phyloP scores from a whole-genome alignment of 169 alveolate species.

The Babesia ovata region DNA sequence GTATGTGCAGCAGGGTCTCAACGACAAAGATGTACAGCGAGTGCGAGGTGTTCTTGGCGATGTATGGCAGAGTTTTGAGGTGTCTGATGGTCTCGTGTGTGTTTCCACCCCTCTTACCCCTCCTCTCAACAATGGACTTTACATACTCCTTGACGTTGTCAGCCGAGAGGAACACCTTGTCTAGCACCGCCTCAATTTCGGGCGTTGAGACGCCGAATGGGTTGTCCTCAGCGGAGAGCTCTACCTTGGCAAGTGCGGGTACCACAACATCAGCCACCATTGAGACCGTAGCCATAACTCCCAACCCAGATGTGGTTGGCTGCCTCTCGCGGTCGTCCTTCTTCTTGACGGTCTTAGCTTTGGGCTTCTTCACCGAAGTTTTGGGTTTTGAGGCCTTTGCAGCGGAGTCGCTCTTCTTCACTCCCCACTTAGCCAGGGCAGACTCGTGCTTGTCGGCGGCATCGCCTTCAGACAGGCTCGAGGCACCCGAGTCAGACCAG shows the following conservation, averaged over 20 bases:
- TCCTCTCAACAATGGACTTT: slow-evolving; percentile 83
- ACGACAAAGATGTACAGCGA: slow-evolving; percentile 84
- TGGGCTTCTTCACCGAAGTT: slow-evolving; percentile 60
- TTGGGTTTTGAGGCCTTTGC: slow-evolving; percentile 54
- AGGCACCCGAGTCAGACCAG: slow-evolving; percentile 84
- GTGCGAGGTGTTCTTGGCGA: slow-evolving; percentile 80
- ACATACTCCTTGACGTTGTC: slow-evolving; percentile 81
- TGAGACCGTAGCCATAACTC: slow-evolving; percentile 34
- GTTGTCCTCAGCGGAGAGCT: slow-evolving; percentile 58
- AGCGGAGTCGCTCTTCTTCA: slow-evolving; percentile 73
- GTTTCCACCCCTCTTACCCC: slow-evolving; percentile 89
- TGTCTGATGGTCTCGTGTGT: slow-evolving; percentile 84
- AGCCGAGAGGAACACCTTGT: slow-evolving; percentile 76
- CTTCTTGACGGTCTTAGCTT: slow-evolving; percentile 72
- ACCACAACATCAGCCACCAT: slow-evolving; percentile 67
- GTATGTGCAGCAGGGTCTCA: slow-evolving; percentile 84
- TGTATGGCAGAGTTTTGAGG: slow-evolving; percentile 81
- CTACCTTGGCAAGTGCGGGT: slow-evolving; percentile 23
- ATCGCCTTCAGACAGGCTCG: slow-evolving; percentile 62
- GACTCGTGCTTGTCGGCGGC: slow-evolving; percentile 81
- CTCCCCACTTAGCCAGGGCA: slow-evolving; percentile 87
- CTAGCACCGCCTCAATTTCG: slow-evolving; percentile 72
- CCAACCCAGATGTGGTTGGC: slow-evolving; percentile 13
- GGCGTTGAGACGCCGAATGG: slow-evolving; percentile 69
- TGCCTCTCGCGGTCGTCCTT: slow-evolving; percentile 72